Base-by-base conservation (phyloP, 805 yeast species). In the Wickerhamiella azymoides region DNA sequence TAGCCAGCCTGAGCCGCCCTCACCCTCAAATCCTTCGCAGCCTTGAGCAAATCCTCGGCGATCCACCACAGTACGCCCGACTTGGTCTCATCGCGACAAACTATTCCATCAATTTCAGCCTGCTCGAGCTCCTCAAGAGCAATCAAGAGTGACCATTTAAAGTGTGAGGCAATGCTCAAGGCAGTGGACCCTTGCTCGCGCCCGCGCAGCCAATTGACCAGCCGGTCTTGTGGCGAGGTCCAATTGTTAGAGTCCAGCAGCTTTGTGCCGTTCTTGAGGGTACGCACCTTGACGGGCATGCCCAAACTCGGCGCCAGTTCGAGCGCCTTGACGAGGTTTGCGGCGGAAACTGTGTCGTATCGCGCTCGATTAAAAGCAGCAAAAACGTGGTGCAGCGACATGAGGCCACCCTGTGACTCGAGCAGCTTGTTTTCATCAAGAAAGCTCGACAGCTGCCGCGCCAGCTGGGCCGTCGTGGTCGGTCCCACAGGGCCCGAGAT, bases 391-490 rank as follows among this genome's bases (percentile, higher is more conserved):
- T 74, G 70, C 28, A 80, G 53, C 0, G 84, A 69, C 11, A 81
- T 65, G 16, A 77, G 64, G 2, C 82, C 84, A 39, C 79, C 79
- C 40, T 70, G 71, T 30, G 64, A 66, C 36, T 64, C 68, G 47
- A 78, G 53, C 19, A 77, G 50, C 42, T 74, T 53, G 55, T 63
- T 58, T 50, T 62, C 60, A 9, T 66, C 62, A 9, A 83, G 64
- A 59, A 76, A 86, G 54, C 83, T 94, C 36, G 84, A 78, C 2
- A 89, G 58, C 55, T 84, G 88, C 45, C 94, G 70, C 0, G 96
- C 74, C 14, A 85, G 64, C 55, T 85, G 95, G 48, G 61, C 33
- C 16, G 33, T 13, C 6, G 33, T 30, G 4, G 33, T 13, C 3
- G 33, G 14, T 5, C 33, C 33, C 11, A 30, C n/a, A 6, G 33